phyloP scores from a whole-genome alignment of 805 yeast species.

The Candida verbasci region DNA sequence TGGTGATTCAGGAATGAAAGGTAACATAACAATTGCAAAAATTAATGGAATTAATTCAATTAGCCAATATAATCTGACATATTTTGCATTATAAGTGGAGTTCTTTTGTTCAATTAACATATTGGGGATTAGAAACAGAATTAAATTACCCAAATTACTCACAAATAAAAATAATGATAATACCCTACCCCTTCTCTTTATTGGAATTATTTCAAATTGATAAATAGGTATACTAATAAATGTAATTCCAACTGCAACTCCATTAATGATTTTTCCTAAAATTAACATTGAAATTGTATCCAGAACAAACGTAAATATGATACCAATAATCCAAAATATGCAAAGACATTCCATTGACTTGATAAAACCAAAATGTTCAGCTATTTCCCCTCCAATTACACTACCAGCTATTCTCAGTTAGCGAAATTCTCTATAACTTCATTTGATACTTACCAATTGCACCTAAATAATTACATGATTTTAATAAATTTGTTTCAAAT shows the following conservation, averaged over 20 bases:
- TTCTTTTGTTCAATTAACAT: background rate
- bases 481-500: conserved; percentile 21
- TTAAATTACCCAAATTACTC: conserved; percentile 4
- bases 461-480: conserved; percentile 28
- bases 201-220: conserved; percentile 24
- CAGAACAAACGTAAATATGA: conserved; percentile 21
- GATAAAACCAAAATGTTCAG: conserved; percentile 26
- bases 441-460: conserved; percentile 25
- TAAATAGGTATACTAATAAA: conserved; percentile 30
- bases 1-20: conserved; percentile 28
- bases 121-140: conserved; percentile 1
- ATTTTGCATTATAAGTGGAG: background rate
- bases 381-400: conserved; percentile 22
- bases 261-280: conserved; percentile 26
- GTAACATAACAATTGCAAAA: conserved; percentile 13
- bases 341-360: conserved; percentile 19
- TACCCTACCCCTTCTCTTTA: conserved; percentile 17
- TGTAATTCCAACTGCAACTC: conserved; percentile 27
- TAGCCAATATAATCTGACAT: conserved; percentile 15
- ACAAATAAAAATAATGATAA: conserved; percentile 13
- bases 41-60: conserved; percentile 17
- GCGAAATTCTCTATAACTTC: background rate
- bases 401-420: conserved; percentile 22
- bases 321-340: conserved; percentile 25
- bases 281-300: conserved; percentile 20